Base-by-base conservation (phyloP, 192 early-diverging fungal genomes). In the Phycomyces blakesleeanus region DNA sequence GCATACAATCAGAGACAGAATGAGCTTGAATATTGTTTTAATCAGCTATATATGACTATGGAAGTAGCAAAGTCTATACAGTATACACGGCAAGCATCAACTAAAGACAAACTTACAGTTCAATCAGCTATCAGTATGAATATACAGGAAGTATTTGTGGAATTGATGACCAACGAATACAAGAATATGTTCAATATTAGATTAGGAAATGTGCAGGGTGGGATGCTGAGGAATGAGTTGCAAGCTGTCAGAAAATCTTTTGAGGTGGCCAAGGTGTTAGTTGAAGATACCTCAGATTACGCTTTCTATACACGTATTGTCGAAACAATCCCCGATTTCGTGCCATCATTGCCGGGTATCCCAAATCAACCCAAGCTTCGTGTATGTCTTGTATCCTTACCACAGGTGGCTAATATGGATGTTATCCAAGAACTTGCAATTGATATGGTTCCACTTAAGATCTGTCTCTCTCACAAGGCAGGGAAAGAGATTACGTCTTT, bases 341-440 rank as follows among this genome's bases (percentile, higher is more conserved):
- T 34, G 7, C 3, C 3, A 34, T 7, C 3, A 2, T 34, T 34
- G 7, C 29, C 29, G 7, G 29, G 7, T 34, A 34, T 7, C 7
- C 29, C 29, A 34, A 34, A 34, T 7, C 29, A 5, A 7, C 29
- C 29, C 29, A 34, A 34, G 91, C 72, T 97, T 1, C 81, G 94
- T 37, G 84, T 93, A 12, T 88, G 87, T 65, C 89, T 89, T 83
- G 72, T 69, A 1, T 83, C 92, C 37, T 76, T 91, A 56, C 89
- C 94, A 3, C 90, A 94, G 0, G 92, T 97, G 1, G 95, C 87
- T 25, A 94, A 94, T 16, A 97, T 97, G 57, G 78, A 82, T 29
- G 89, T 97, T 16, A 85, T 96, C 40, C 91, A 94, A 61, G 89
- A 93, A 40, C 87, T 97, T 67, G 94, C 95, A 69, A 80, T 96